Base-by-base conservation (phyloP, 1,139 yeast species). In the Hemisphaericaspora lyxosophila region DNA sequence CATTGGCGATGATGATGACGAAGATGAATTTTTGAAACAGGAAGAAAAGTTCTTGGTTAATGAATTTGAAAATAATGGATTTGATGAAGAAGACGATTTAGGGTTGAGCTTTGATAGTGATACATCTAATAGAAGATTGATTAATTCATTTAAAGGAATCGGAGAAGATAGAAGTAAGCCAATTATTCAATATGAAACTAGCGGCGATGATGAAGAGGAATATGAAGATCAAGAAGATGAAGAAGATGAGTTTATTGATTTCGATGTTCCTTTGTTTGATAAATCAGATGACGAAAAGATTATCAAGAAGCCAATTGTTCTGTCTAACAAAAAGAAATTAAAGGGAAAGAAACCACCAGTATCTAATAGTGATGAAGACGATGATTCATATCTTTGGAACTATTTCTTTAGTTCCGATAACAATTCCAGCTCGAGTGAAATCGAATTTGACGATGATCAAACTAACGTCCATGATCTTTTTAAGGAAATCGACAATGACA, bases 341-440 rank as follows among this genome's bases (percentile, higher is more conserved):
- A 46, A 45, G 28, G 41, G 42, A 23, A 41, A 43, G 31, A 49
- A 48, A 27, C 37, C 41, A 5, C 30, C 30, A 16, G 30, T 15
- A 26, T 15, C 20, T 16, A 59, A 57, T 39, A 62, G 69, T 41
- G 77, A 72, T 39, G 75, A 72, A 34, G 79, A 73, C 19, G 80
- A 75, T 44, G 81, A 73, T 50, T 64, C 74, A 5, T 75, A 75
- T 47, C 60, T 75, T 31, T 75, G 80, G 80, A 75, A 74, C 54
- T 75, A 75, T 51, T 75, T 75, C 44, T 74, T 75, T 55, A 61
- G 78, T 58, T 57, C 68, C 27, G 70, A 70, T 53, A 58, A 68
- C 39, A 73, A 62, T 31, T 57, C 42, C 5, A 40, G 31, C 62
- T 61, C 65, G 31, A 51, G 54, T 11, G 68, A 60, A 11, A 61